A percentile compares a stretch with the other conserved stretches of the same genome.
phyloP scores from a whole-genome alignment of 2,329 filamentous ascomycete species.

The Trichothecium sympodiale region DNA sequence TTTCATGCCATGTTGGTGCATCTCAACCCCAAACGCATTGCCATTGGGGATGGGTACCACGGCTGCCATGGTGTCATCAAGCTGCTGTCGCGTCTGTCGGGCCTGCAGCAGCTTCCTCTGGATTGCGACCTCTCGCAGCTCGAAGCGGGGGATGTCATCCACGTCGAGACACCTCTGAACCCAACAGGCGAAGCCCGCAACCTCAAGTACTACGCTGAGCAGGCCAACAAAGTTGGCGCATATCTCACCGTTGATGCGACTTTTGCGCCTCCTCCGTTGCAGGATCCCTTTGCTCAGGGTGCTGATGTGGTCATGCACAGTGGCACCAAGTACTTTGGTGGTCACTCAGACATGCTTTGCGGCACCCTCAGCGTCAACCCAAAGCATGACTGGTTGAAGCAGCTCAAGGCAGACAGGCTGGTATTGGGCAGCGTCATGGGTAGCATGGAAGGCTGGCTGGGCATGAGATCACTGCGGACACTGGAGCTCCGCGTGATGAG shows the following conservation, averaged over 20 bases:
- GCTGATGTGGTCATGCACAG: constrained; percentile 86
- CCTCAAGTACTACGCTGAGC: constrained; percentile 58
- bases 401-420: constrained; percentile 58
- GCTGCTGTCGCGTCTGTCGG: constrained; percentile 64
- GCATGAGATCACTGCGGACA: constrained; percentile 74
- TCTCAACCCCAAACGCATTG: constrained; percentile 71
- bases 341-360: constrained; percentile 87
- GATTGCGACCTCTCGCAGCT: constrained; percentile 57
- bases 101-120: constrained; percentile 61
- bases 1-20: constrained; percentile 82
- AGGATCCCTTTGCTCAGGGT: constrained; percentile 72
- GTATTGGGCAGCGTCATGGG: constrained; percentile 78
- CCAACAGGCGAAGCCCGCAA: constrained; percentile 73
- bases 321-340: constrained; percentile 93
- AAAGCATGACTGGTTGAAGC: constrained; percentile 44
- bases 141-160: constrained; percentile 69
- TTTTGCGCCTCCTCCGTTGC: constrained; percentile 81
- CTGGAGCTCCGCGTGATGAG: constrained; percentile 70
- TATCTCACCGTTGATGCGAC: constrained; percentile 79
- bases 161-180: constrained; percentile 90
- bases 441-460: constrained; percentile 84
- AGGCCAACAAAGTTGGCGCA: constrained; percentile 63
- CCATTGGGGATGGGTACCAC: constrained; percentile 81
- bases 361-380: constrained; percentile 64
- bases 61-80: constrained; percentile 80